Conservation (phyloP, 345 rosid genomes). For the Pugionium dolabratum region DNA sequence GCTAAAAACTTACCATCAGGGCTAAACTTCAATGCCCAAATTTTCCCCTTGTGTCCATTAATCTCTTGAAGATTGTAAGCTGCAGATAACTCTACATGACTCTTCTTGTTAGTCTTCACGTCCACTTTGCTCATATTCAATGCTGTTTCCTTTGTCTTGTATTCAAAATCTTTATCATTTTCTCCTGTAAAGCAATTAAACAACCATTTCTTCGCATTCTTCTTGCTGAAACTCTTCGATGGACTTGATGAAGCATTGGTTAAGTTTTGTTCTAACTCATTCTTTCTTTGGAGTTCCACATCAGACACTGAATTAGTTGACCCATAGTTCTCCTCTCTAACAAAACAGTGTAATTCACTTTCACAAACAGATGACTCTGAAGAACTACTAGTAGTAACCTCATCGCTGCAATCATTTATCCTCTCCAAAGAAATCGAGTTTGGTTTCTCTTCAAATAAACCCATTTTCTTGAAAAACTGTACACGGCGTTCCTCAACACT, state of each 20-base stretch:
- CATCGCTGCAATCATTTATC: slow-evolving; percentile 49
- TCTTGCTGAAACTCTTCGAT: slow-evolving; percentile 29
- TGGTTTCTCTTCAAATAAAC: slow-evolving; percentile 39
- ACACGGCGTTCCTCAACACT: slow-evolving; percentile 72
- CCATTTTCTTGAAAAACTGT: slow-evolving; percentile 55
- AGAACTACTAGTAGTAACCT: slow-evolving; percentile 49
- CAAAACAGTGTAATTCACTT: slow-evolving; percentile 35
- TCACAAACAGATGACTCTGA: slow-evolving; percentile 37
- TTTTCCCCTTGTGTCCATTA: slow-evolving; percentile 71
- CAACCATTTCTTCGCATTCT: slow-evolving; percentile 50
- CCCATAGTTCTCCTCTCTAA: slow-evolving; percentile 46
- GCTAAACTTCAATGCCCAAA: slow-evolving; percentile 81
- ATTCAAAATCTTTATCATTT: slow-evolving; percentile 11
- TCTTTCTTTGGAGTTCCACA: slow-evolving; percentile 38
- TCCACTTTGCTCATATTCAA: slow-evolving; percentile 44
- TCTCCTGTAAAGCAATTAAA: slow-evolving; percentile 48
- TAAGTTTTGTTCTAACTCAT: slow-evolving; percentile 22
- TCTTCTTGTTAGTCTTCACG: slow-evolving; percentile 65
- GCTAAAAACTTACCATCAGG: slow-evolving; percentile 81
- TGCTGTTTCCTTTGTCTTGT: slow-evolving; percentile 15
- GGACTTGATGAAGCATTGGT: slow-evolving; percentile 20
- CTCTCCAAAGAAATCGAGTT: slow-evolving; percentile 42
- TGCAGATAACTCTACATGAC: slow-evolving; percentile 69
- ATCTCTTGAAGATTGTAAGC: slow-evolving; percentile 60
- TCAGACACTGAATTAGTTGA: slow-evolving; percentile 53